Evolutionary conservation across 495 filamentous ascomycete genomes (phyloP), one percentile per base, ranked within the genome.

Genomic region (Lindgomyces ingoldianus): DNA sequence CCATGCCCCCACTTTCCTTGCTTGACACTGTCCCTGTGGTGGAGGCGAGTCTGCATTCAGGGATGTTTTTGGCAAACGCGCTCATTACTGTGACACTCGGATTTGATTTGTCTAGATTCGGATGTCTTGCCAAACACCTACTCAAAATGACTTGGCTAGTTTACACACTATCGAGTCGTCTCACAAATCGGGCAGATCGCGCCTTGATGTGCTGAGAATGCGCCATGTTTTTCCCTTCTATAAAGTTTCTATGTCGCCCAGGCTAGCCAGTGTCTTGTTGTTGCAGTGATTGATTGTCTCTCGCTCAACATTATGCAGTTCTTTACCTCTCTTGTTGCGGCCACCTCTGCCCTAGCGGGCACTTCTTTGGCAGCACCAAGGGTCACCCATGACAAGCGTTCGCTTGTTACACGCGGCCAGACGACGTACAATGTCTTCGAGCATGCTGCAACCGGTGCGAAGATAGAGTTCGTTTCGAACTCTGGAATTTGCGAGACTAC

Each of bases 401-500:
- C 77, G 4, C 66, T 76, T 45, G 75, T 79, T 27, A 72, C 77
- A 24, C 24, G 57, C 18, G 55, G 53, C 30, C 61, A 62, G 16
- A 50, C 65, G 30, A 75, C 74, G 11, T 80, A 78, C 60, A 83
- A 74, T 50, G 75, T 83, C 19, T 83, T 82, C 65, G 76, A 84
- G 56, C 81, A 85, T 73, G 78, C 76, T 29, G 77, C 75, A 6
- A 85, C 81, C 14, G 78, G 78, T 22, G 74, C 77, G 3, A 80
- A 72, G 63, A 60, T 86, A 25, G 77, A 81, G 56, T 83, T 81
- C 47, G 81, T 86, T 49, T 80, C 77, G 3, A 75, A 77, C 25
- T 73, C 72, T 6, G 79, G 80, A 11, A 70, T 80, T 19, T 83
- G 81, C 64, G 79, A 66, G 75, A 81, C 66, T 3, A 76, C 72